Percentiles rank a stretch among this genome's conserved stretches.
Conservation (phyloP, 257 asterid species). For the Echium plantagineum region DNA sequence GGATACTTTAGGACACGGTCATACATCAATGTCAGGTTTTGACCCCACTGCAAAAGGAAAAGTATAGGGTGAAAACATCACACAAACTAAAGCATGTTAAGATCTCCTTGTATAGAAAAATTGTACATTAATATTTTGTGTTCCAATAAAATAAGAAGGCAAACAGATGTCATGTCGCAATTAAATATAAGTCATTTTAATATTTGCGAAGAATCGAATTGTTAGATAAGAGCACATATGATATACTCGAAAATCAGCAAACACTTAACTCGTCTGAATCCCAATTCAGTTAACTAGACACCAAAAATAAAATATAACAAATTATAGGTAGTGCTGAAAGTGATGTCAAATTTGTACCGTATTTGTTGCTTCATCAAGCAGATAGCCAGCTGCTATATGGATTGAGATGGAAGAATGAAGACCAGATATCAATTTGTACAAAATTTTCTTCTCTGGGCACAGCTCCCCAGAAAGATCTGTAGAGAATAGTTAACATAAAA, state of each 20-base stretch:
- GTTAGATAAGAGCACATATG: neutral
- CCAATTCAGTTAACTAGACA: too few relatives aligned
- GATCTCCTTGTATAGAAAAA: conserved; percentile 1
- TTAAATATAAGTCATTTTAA: neutral
- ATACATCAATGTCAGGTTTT: conserved; percentile 41
- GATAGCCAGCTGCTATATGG: conserved; percentile 57
- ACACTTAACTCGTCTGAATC: too few relatives aligned
- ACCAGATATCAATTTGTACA: conserved; percentile 67
- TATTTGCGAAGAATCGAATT: neutral
- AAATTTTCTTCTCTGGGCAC: conserved; percentile 51
- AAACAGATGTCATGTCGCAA: neutral
- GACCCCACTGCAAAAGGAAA: conserved; percentile 49
- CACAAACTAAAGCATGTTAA: neutral
- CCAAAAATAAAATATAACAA: neutral
- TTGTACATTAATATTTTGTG: too few relatives aligned
- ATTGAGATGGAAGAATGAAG: conserved; percentile 68
- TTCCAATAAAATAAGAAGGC: neutral
- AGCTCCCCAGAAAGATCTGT: conserved; percentile 45
- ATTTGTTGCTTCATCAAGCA: conserved; percentile 49
- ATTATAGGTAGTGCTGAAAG: neutral
- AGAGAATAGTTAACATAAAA: conserved; percentile 3
- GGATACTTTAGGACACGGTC: conserved; percentile 52
- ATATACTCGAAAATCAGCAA: neutral
- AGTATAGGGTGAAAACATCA: conserved; percentile 3
- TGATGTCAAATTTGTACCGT: conserved; percentile 20